Percentiles rank a stretch among this genome's conserved stretches.
Evolutionary conservation across 2,329 filamentous ascomycete species (phyloP).

Genomic region (Tolypocladium amazonense): DNA sequence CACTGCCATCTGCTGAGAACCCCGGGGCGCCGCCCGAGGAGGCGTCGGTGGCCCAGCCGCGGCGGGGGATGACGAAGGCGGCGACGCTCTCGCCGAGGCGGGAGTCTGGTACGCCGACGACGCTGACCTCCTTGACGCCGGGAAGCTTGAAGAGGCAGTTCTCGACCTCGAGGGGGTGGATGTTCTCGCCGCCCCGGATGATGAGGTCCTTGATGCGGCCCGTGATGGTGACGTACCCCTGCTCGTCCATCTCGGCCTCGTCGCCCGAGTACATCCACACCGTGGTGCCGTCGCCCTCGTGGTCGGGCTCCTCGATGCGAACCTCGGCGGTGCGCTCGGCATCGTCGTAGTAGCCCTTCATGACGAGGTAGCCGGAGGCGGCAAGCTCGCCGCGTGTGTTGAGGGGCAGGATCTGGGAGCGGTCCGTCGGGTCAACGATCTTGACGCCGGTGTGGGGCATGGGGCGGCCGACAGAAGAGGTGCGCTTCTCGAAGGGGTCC

Average conservation of each 20-base stretch:
- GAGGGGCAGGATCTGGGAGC: slow-evolving; percentile 46
- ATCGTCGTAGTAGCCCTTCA: slow-evolving; percentile 87
- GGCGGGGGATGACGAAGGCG: slow-evolving; percentile 60
- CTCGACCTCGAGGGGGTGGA: slow-evolving; percentile 87
- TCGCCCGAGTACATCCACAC: slow-evolving; percentile 92
- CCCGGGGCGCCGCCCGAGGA: slow-evolving; percentile 6
- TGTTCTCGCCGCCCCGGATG: slow-evolving; percentile 91
- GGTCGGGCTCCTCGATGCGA: slow-evolving; percentile 35
- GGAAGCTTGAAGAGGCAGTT: slow-evolving; percentile 71
- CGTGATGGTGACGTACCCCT: slow-evolving; percentile 82
- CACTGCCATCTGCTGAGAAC: slow-evolving; percentile 12
- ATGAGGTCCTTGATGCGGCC: slow-evolving; percentile 92
- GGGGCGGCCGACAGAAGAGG: slow-evolving; percentile 65
- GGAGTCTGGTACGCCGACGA: slow-evolving; percentile 75
- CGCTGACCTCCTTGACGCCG: slow-evolving; percentile 62
- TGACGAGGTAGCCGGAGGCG: slow-evolving; percentile 74
- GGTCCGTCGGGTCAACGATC: slow-evolving; percentile 61
- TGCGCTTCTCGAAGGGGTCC: slow-evolving; percentile 64
- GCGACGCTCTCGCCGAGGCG: slow-evolving; percentile 79
- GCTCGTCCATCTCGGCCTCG: slow-evolving; percentile 72
- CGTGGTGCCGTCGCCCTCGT: slow-evolving; percentile 20
- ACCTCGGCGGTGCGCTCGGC: slow-evolving; percentile 57
- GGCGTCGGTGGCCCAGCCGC: slow-evolving; percentile 15
- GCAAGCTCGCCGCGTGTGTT: slow-evolving; percentile 70
- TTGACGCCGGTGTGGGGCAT: slow-evolving; percentile 74